phyloP scores from a whole-genome alignment of 169 alveolate genomes.

The Babesia bigemina region DNA sequence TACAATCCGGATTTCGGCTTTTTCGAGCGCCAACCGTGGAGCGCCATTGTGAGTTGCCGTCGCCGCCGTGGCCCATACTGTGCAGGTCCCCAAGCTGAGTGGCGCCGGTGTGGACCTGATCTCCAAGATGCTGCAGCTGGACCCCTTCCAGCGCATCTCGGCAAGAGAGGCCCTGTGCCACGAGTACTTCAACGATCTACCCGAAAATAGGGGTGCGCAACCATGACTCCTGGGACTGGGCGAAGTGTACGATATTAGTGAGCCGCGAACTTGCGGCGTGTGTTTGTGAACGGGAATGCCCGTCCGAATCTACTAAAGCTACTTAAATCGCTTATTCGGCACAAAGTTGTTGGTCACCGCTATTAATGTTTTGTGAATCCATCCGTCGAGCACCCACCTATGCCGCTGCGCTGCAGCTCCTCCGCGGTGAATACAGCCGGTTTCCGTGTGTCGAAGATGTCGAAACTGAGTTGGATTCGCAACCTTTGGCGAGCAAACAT shows the following conservation, averaged over 20 bases:
- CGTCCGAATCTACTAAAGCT: neutral
- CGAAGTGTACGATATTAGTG: constrained; percentile 5
- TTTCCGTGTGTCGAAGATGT: constrained; percentile 44
- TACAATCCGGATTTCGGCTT: constrained; percentile 84
- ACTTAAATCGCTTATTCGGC: constrained; percentile 21
- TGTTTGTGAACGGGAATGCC: too few species aligned
- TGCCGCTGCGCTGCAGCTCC: constrained; percentile 26
- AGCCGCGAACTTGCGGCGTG: neutral
- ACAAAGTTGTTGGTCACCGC: constrained; percentile 24
- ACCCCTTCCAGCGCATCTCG: constrained; percentile 93
- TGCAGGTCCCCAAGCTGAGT: constrained; percentile 76
- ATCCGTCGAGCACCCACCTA: constrained; percentile 1
- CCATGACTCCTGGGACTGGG: neutral
- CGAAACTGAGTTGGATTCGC: constrained; percentile 22
- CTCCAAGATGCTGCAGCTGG: constrained; percentile 89
- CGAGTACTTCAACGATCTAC: constrained; percentile 89
- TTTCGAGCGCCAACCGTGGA: constrained; percentile 77
- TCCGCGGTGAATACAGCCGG: constrained; percentile 21
- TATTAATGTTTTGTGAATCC: neutral
- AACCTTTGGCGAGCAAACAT: neutral
- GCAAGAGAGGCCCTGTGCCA: constrained; percentile 94
- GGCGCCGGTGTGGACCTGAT: constrained; percentile 88
- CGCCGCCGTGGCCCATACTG: neutral
- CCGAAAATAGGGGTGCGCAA: constrained; percentile 27
- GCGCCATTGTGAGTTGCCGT: constrained; percentile 59